Percentiles rank a stretch among this genome's conserved stretches.
Evolutionary conservation across 768 basidiomycete species (phyloP).

Genomic region (Pisolithus marmoratus): DNA sequence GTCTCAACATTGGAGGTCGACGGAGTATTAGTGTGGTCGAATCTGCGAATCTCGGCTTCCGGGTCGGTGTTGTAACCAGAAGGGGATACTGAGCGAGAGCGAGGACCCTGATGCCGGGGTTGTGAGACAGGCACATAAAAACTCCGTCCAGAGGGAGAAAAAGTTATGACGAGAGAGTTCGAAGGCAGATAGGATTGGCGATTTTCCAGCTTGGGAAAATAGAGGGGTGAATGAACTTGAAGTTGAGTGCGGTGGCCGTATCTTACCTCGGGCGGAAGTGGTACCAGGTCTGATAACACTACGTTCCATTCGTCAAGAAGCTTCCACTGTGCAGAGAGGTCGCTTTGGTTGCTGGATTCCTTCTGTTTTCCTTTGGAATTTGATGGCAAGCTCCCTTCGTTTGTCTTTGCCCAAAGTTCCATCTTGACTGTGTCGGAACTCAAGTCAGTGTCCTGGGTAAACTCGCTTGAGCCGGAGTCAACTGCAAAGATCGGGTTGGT

Average conservation of each 20-base stretch:
- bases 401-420: constrained; percentile 53
- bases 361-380: constrained; percentile 43
- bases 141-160: constrained; percentile 55
- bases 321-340: constrained; percentile 43
- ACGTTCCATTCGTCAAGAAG: constrained; percentile 66
- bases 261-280: constrained; percentile 59
- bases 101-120: constrained; percentile 19
- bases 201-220: constrained; percentile 28
- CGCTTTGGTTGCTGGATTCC: constrained; percentile 17
- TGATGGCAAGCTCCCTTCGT: constrained; percentile 2
- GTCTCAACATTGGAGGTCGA: neutral
- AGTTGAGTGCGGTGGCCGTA: constrained; percentile 2
- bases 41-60: constrained; percentile 46
- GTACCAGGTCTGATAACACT: constrained; percentile 50
- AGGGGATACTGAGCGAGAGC: constrained; percentile 48
- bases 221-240: constrained; percentile 8
- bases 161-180: constrained; percentile 65
- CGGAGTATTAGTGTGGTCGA: constrained; percentile 28
- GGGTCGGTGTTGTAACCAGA: constrained; percentile 71
- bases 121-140: constrained; percentile 47
- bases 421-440: constrained; percentile 48
- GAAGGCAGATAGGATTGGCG: constrained; percentile 51
- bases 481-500: constrained; percentile 74
- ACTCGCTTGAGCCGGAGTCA: constrained; percentile 49
- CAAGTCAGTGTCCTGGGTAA: constrained; percentile 50